Conservation (phyloP, 2,329 filamentous ascomycete species). For the Cladorrhinum sp. region DNA sequence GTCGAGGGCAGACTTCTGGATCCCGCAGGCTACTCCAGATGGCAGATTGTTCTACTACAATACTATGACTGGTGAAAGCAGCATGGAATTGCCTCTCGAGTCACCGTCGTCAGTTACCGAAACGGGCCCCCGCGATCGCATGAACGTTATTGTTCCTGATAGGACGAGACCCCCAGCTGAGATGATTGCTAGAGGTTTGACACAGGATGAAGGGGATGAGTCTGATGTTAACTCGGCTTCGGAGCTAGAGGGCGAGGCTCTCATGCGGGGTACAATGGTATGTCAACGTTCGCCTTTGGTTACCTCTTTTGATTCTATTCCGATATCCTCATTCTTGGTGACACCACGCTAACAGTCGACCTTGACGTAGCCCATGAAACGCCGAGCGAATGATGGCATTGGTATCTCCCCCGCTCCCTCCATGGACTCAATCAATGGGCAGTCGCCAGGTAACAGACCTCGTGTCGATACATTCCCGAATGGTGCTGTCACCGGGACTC, state of each 20-base stretch:
- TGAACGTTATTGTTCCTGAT: constrained; percentile 83
- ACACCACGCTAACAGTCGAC: constrained; percentile 41
- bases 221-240: constrained; percentile 80
- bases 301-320: not conserved
- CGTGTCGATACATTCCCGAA: constrained; percentile 56
- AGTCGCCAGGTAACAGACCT: constrained; percentile 57
- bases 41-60: constrained; percentile 97
- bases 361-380: constrained; percentile 38
- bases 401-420: constrained; percentile 83
- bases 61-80: constrained; percentile 91
- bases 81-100: constrained; percentile 90
- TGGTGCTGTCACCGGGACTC: constrained; percentile 45
- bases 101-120: constrained; percentile 79
- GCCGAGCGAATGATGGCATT: constrained; percentile 67
- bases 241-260: constrained; percentile 75
- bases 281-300: constrained; percentile 32
- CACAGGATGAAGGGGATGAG: constrained; percentile 85
- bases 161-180: constrained; percentile 87
- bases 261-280: constrained; percentile 69
- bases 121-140: constrained; percentile 81
- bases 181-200: constrained; percentile 79
- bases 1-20: constrained; percentile 95
- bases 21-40: constrained; percentile 92
- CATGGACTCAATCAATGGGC: constrained; percentile 81
- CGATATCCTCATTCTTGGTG: constrained; percentile 26